Evolutionary conservation across 2,329 filamentous ascomycete genomes (phyloP), one percentile per base, ranked within the genome.

Genomic region (Xylariomycetidae sp.): DNA sequence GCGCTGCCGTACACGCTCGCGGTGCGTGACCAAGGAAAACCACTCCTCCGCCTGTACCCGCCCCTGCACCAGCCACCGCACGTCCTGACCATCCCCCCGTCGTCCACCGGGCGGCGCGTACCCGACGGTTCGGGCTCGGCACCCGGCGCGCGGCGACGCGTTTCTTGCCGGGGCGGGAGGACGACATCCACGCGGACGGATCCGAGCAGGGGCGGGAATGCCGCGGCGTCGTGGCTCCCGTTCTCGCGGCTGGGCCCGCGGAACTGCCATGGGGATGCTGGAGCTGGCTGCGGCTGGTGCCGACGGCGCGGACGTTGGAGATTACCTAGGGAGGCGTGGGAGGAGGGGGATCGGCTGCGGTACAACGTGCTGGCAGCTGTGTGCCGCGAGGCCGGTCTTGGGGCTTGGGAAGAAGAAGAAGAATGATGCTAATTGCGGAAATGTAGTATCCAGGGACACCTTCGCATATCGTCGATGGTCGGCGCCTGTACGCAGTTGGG

Each of bases 211-310:
- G n/a, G n/a, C n/a, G n/a, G n/a, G n/a, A n/a, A n/a, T n/a, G n/a
- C n/a, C n/a, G n/a, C n/a, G n/a, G n/a, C n/a, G n/a, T n/a, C n/a
- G n/a, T 77, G 63, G 61, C 54, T 68, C 3, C 62, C 70, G 0
- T 79, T 78, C 44, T 64, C 65, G 27, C 57, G n/a, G n/a, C n/a
- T 65, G 14, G 73, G 73, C 0, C 65, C 66, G 3, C 51, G 73
- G 5, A 69, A 66, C 25, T 79, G 74, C 38, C 39, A 53, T 78
- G 25, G 74, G 67, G 1, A 62, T 72, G 53, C 58, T 69, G 16
- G 66, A 76, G 51, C 56, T 68, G 63, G 40, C 55, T 69, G 25
- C 64, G 68, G 3, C 44, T 72, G 10, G 63, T 68, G 3, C 51
- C 74, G 43, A 61, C 65, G 2, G 48, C 67, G 2, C 48, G 70